Evolutionary conservation across 805 yeast species (phyloP), one percentile per base, ranked within the genome.

Genomic region (Metschnikowia lachancei): DNA sequence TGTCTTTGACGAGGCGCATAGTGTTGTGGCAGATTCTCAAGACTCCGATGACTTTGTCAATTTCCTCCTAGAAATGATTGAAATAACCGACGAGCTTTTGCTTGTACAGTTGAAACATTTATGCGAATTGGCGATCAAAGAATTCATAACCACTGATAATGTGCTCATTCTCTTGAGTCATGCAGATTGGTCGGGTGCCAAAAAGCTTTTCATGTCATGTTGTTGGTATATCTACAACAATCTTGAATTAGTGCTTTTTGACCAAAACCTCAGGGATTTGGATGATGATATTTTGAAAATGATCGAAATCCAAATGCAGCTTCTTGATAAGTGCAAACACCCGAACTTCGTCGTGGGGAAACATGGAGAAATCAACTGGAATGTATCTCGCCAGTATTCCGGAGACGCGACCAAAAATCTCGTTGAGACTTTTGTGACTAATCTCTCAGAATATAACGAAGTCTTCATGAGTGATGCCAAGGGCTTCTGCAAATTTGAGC

Each of bases 171-270:
- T 89, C 12, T 57, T 87, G 12, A 65, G 74, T 11, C 82, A 82
- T 56, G 75, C 95, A 0, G 74, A 74, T 38, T 55, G 65, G 16
- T 65, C 75, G 39, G 63, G 74, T 17, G 85, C 89, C 6, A 60
- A 64, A 11, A 78, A 82, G 52, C 62, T 90, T 31, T 71, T 80
- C 49, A 71, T 74, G 41, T 76, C 79, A 44, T 80, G 95, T 58
- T 66, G 83, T 20, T 82, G 88, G 83, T 85, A 77, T 54, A 70
- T 87, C 11, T 81, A 77, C 53, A 74, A 78, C 52, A 87, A 88
- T 59, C 65, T 86, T 45, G 89, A 82, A 26, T 58, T 80, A 3
- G 56, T 87, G 13, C 65, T 89, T 29, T 76, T 80, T 43, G 83
- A 81, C 45, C 49, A 60, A 2, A 36, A 59, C 7, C 55, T 69